Base-by-base conservation (phyloP, 306 rosid genomes). In the Luffa aegyptiaca region DNA sequence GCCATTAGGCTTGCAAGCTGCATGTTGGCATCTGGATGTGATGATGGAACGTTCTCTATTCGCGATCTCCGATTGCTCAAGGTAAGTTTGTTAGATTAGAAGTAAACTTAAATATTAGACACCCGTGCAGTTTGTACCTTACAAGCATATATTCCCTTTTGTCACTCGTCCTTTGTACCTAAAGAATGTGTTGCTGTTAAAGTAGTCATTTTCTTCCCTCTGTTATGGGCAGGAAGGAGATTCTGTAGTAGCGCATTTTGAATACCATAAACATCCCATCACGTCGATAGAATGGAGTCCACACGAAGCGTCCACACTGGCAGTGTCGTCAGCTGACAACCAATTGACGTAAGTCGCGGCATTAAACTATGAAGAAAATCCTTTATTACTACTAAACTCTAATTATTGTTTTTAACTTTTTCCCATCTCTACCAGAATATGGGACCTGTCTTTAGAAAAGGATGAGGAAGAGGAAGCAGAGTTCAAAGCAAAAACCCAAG, bases 261-360 rank as follows among this genome's bases (percentile, higher is more conserved):
- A 90, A 80, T 92, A 91, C 85, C 98, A 93, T 36, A 95, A 89
- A 82, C 88, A 90, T 75, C 93, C 98, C 13, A 90, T 94, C 80
- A 92, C 98, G 75, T 91, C 97, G 77, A 94, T 94, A 11, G 98
- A 92, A 82, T 94, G 98, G 98, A 90, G 97, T 86, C 92, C 97
- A 8, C 97, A 95, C 33, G 98, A 95, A 82, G 93, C 90, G 61
- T 95, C 98, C 63, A 90, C 97, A 56, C 84, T 95, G 88, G 93
- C 97, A 36, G 97, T 91, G 75, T 80, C 97, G 12, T 95, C 97
- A 39, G 69, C 97, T n/a, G 98, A 95, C 83, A 88, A 95, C 88
- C 98, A 92, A 83, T 93, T 95, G 18, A 94, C 97, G 98, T 95
- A 82, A 89, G 98, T 82, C 3, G 45, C 12, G 37, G 17, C 39